Evolutionary conservation across 352 stramenopile species (phyloP).

Genomic region (Globisporangium heterothallicum): DNA sequence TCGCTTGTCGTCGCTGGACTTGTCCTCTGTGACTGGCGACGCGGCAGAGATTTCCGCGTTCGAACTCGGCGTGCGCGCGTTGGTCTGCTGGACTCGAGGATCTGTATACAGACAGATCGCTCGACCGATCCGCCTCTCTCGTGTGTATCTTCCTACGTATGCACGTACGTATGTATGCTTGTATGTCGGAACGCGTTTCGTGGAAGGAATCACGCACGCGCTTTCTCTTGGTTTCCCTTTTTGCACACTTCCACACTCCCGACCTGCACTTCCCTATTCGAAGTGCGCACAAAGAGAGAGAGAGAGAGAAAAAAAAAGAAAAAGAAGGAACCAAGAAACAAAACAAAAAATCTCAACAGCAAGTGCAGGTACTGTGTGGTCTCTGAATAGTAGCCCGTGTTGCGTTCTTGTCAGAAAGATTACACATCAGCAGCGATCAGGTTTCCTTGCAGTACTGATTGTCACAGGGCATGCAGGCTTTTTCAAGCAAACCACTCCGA

Average conservation of each 20-base stretch:
- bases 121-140: too few species aligned
- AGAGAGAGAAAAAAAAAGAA: constrained; percentile 5
- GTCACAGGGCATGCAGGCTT: not conserved
- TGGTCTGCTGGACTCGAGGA: too few species aligned
- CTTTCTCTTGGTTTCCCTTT: too few species aligned
- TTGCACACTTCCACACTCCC: too few species aligned
- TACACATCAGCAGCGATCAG: not conserved
- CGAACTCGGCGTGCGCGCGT: too few species aligned
- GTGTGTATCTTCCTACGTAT: too few species aligned
- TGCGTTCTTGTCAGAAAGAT: not conserved
- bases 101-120: too few species aligned
- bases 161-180: not conserved
- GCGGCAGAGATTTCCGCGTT: not conserved
- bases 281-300: not conserved
- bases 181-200: not conserved
- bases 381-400: not conserved
- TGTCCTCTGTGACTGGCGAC: not conserved
- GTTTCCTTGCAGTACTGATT: not conserved
- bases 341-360: constrained; percentile 1
- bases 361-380: not conserved
- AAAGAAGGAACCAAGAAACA: constrained; percentile 7
- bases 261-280: not conserved
- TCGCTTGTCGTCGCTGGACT: not conserved
- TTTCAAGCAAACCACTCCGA: not conserved
- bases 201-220: not conserved